Evolutionary conservation across 352 stramenopile species (phyloP), one percentile per base, ranked within the genome.

Genomic region (Thraustochytrium striatum): DNA sequence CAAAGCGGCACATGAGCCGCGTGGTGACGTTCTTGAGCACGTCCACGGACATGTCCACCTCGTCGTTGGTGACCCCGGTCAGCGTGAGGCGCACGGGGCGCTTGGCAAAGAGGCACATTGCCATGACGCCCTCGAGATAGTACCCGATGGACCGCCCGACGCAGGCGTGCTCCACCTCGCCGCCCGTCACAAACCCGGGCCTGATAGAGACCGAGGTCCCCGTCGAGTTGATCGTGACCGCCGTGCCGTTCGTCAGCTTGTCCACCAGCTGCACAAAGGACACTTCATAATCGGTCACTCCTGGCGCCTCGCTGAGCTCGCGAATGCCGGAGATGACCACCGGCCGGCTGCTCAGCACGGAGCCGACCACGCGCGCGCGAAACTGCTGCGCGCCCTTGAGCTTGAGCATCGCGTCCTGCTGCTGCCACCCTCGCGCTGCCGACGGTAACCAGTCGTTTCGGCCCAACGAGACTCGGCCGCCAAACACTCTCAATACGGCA

Each of bases 71-170:
- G 2, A 87, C 72, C 16, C 84, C 84, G 47, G 86, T 89, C 39
- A 99, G 90, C n/a, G 89, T 94, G 38, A 98, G 85, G 32, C 93
- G 84, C 13, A 99, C 85, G 13, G 93, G 88, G 72, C 96, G 88
- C 87, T 99, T 99, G 33, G 91, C 95, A 88, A 99, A 99, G 0
- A 96, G 90, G 33, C 93, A 92, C 7, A 99, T 87, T 33, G 93
- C 92, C n/a, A 98, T 87, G 19, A 99, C 88, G 30, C 94, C 94
- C 83, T 99, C 96, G 19, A 99, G 85, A 86, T 98, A 99, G 94
- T 96, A 99, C 39, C 96, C 95, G 59, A 99, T 93, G 9, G 80
- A 89, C 78, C 90, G 90, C 83, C 96, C 99, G 85, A 98, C 91
- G 86, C 99, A 96, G 69, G 96, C 87, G 55, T 98, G 86, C 21